Base-by-base conservation (phyloP, 1,284 basidiomycete species). In the Salmacisia buchloeana region DNA sequence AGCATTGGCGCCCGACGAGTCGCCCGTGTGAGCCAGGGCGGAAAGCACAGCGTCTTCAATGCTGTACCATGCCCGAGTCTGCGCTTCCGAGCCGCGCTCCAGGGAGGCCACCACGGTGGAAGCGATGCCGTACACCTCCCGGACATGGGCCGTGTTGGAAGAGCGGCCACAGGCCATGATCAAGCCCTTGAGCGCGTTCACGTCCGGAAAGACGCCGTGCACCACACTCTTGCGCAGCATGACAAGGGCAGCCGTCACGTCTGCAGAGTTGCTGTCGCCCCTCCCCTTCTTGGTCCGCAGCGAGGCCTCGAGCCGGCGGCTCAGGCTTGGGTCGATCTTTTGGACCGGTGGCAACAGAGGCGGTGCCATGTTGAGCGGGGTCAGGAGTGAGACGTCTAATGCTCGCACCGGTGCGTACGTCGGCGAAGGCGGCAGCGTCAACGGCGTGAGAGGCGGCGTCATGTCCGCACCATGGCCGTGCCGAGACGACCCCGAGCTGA, bases 11-110 rank as follows among this genome's bases (percentile, higher is more conserved):
- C 67, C 69, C 33, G 71, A 69, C 21, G 62, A 60, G 21, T 67
- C 62, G n/a, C 72, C 75, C 5, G 69, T 73, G 52, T 79, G 77
- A 52, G 75, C 74, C 27, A 77, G 68, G 4, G 75, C 77, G 29
- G 41, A 43, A 18, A 43, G 41, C 18, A n/a, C 41, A 43, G 41
- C 10, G 18, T 43, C 41, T 21, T 43, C 41, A 18, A 43, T 43
- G 41, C 15, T 43, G 41, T 43, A 43, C 41, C 41, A 43, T 12
- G 41, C 41, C 18, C 15, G 23, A 21, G 18, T 43, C 23, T 43
- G 41, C 7, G 7, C 41, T 43, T 43, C 41, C 10, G 41, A 43
- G 41, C 41, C 41, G 18, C 10, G 41, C 23, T 43, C 41, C 41
- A 43, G 18, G 41, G 41, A 15, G 6, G 41, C 7, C 6, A 43